Percentiles rank a stretch among this genome's conserved stretches.
Conservation (phyloP, 2,329 filamentous ascomycete species). For the Talaromyces amestolkiae region DNA sequence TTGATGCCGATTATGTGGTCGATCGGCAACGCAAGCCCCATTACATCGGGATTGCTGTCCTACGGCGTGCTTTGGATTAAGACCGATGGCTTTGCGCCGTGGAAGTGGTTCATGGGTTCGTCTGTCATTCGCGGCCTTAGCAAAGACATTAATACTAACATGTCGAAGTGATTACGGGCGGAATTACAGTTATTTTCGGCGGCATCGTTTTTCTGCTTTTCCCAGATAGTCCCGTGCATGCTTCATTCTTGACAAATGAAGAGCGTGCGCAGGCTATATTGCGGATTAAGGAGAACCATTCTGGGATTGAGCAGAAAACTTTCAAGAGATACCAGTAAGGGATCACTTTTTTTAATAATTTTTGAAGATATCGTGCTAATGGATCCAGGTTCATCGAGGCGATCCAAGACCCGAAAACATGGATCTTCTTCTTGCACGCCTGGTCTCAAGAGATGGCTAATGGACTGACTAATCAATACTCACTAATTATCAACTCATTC, state of each 20-base stretch:
- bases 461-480: constrained; percentile 40
- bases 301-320: constrained; percentile 37
- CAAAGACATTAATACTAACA: neutral
- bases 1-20: constrained; percentile 40
- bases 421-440: constrained; percentile 37
- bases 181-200: constrained; percentile 25
- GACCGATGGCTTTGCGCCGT: constrained; percentile 36
- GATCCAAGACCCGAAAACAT: constrained; percentile 34
- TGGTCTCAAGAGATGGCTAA: constrained; percentile 38
- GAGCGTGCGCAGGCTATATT: constrained; percentile 36
- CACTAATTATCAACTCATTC: constrained; percentile 47
- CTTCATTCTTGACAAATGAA: constrained; percentile 32
- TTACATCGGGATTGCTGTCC: constrained; percentile 40
- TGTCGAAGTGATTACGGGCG: constrained; percentile 6
- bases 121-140: neutral
- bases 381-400: constrained; percentile 30
- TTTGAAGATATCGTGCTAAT: neutral
- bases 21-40: constrained; percentile 40
- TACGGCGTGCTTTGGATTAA: constrained; percentile 45
- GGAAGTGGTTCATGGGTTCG: constrained; percentile 43
- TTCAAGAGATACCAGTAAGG: constrained; percentile 31
- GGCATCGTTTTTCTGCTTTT: constrained; percentile 34
- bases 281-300: constrained; percentile 37
- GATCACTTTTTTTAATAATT: neutral
- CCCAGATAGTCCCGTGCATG: constrained; percentile 34